Percentiles rank a stretch among this genome's conserved stretches.
Conservation (phyloP, 345 rosid species). For the Melastoma malabathricum region DNA sequence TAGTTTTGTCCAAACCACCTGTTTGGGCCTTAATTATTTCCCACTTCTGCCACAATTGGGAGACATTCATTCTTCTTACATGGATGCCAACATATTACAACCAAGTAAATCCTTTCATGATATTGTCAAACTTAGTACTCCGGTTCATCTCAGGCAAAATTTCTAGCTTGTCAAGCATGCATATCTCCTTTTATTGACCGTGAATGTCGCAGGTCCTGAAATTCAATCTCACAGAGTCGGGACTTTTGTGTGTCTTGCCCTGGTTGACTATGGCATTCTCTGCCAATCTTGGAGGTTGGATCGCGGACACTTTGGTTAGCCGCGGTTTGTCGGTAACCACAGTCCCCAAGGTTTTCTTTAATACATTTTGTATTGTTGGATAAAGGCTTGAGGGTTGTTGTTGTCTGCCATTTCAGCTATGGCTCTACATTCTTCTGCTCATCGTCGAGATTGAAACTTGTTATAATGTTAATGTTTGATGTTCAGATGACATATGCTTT, state of each 20-base stretch:
- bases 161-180: no score
- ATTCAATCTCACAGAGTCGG: conserved; percentile 88
- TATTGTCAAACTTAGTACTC: not conserved
- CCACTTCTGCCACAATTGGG: no score
- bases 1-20: conserved; percentile 70
- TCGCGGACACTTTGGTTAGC: conserved; percentile 84
- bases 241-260: conserved; percentile 67
- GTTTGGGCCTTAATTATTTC: conserved; percentile 92
- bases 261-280: conserved; percentile 97
- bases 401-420: not conserved
- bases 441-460: not conserved
- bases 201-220: conserved; percentile 46
- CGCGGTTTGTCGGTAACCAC: conserved; percentile 60
- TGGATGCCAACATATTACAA: conserved; percentile 98
- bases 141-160: no score
- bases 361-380: not conserved
- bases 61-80: conserved; percentile 84
- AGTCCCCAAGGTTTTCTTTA: conserved; percentile 67
- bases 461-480: not conserved
- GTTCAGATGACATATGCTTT: not conserved
- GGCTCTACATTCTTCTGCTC: no score
- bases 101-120: conserved; percentile 33
- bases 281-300: conserved; percentile 92
- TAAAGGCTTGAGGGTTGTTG: not conserved
- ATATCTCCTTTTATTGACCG: not conserved